A percentile compares a stretch with the other conserved stretches of the same genome.
phyloP scores from a whole-genome alignment of 345 rosid species.

The Populus simonii region DNA sequence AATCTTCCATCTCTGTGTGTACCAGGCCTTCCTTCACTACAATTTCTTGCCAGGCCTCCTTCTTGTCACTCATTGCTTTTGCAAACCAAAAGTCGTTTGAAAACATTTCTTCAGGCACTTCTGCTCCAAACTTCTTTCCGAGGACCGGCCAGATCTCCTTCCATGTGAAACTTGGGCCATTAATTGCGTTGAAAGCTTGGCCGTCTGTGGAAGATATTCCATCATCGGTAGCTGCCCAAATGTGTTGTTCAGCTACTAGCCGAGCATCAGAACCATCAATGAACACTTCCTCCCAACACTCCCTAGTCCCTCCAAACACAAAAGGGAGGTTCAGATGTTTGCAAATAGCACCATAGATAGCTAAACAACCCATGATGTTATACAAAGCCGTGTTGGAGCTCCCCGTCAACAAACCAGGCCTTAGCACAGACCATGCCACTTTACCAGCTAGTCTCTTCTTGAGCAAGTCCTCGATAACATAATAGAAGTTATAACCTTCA shows the following conservation, averaged over 20 bases:
- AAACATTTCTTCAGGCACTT: constrained; percentile 42
- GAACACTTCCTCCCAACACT: constrained; percentile 79
- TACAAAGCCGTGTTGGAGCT: constrained; percentile 56
- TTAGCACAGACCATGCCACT: constrained; percentile 66
- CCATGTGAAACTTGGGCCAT: constrained; percentile 75
- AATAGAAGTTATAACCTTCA: constrained; percentile 49
- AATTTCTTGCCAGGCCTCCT: constrained; percentile 60
- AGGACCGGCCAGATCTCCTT: constrained; percentile 71
- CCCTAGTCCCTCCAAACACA: constrained; percentile 79
- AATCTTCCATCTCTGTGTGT: constrained; percentile 55
- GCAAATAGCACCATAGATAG: constrained; percentile 72
- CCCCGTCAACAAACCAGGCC: constrained; percentile 87
- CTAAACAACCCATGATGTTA: constrained; percentile 72
- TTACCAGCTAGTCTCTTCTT: constrained; percentile 44
- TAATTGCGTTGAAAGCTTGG: constrained; percentile 65
- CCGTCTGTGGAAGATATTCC: constrained; percentile 37
- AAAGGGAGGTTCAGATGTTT: constrained; percentile 64
- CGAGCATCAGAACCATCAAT: constrained; percentile 73
- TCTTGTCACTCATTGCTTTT: constrained; percentile 49
- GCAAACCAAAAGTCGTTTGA: constrained; percentile 45
- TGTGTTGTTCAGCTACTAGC: constrained; percentile 73
- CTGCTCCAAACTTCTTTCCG: constrained; percentile 53
- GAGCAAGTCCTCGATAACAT: constrained; percentile 70
- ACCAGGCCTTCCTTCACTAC: constrained; percentile 49
- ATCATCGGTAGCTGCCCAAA: constrained; percentile 66